Conservation (phyloP, 2,329 filamentous ascomycete genomes). For the Alternaria postmessia region DNA sequence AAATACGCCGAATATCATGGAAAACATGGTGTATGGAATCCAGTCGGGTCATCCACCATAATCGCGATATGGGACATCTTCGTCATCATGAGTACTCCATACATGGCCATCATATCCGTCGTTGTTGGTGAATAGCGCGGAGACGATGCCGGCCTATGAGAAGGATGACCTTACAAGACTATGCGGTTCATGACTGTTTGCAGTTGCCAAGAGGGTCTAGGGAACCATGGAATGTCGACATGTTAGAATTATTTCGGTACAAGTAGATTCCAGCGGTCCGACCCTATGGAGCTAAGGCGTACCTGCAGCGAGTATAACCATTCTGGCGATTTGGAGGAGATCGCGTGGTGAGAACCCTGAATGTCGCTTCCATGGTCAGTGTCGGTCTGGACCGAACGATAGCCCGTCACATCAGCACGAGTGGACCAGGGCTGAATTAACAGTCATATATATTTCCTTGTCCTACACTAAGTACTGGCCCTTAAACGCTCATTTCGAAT, state of each 20-base stretch:
- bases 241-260: background rate
- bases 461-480: conserved; percentile 3
- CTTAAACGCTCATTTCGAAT: background rate
- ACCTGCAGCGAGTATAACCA: background rate
- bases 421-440: background rate
- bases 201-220: background rate
- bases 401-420: background rate
- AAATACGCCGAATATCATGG: background rate
- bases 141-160: background rate
- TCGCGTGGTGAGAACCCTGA: background rate
- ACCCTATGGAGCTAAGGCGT: background rate
- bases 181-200: background rate
- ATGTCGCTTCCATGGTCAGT: background rate
- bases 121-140: background rate
- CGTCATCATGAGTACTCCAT: background rate
- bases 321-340: background rate
- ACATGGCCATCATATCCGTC: background rate
- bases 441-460: conserved; percentile 1
- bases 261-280: background rate
- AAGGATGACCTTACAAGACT: background rate
- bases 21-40: background rate
- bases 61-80: background rate
- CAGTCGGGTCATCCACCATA: background rate
- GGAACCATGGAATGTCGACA: background rate
- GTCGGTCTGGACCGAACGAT: background rate